Evolutionary conservation across 1,284 basidiomycete genomes (phyloP).

Genomic region (Leucoagaricus sp.): DNA sequence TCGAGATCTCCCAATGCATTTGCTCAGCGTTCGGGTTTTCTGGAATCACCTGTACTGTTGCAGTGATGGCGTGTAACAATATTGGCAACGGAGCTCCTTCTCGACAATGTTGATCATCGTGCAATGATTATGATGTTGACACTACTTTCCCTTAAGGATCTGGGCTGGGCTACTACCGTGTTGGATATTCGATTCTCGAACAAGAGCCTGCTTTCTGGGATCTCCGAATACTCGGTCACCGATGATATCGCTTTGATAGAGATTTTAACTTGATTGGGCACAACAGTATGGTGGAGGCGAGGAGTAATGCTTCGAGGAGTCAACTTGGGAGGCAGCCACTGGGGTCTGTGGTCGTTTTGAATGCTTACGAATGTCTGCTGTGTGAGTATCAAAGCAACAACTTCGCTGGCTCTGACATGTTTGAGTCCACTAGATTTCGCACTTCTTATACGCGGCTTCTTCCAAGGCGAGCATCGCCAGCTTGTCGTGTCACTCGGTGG

Average conservation of each 20-base stretch:
- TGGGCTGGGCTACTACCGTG: too few relatives aligned
- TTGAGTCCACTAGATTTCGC: too few relatives aligned
- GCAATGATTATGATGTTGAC: not conserved
- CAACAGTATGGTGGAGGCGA: too few relatives aligned
- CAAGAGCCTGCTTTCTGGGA: conserved; percentile 2
- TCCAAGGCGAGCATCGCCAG: not conserved
- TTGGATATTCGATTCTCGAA: too few relatives aligned
- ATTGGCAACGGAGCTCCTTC: not conserved
- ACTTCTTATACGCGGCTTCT: not conserved
- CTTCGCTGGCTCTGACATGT: too few relatives aligned
- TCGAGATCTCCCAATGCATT: not conserved
- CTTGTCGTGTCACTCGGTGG: not conserved
- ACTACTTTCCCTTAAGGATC: not conserved
- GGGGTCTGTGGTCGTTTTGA: too few relatives aligned
- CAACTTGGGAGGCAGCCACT: too few relatives aligned
- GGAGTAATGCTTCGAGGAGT: too few relatives aligned
- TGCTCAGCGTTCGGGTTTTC: not conserved
- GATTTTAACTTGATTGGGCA: too few relatives aligned
- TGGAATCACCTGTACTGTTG: not conserved
- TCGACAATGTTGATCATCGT: not conserved
- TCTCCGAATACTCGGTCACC: conserved; percentile 2
- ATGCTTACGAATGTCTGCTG: too few relatives aligned
- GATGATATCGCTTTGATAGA: too few relatives aligned
- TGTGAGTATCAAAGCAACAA: too few relatives aligned
- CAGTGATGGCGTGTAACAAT: not conserved